Conservation (phyloP, 2,329 filamentous ascomycete genomes). For the Neonectria magnoliae region DNA sequence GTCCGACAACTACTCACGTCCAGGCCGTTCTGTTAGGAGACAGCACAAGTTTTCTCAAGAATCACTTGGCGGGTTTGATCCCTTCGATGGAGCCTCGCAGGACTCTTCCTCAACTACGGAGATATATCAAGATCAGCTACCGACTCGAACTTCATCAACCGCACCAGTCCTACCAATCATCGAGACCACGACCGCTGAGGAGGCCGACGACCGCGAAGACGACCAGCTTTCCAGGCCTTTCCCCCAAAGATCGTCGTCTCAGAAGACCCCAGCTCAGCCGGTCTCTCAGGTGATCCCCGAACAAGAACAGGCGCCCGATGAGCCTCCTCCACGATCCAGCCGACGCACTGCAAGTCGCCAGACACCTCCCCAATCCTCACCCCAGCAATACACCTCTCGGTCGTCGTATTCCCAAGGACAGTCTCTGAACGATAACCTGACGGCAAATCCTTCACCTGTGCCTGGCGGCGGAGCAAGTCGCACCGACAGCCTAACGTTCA, state of each 20-base stretch:
- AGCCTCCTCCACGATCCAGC: slow-evolving; percentile 58
- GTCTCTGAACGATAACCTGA: slow-evolving; percentile 43
- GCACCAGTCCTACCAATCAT: slow-evolving; percentile 58
- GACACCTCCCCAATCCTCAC: slow-evolving; percentile 31
- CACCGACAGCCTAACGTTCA: slow-evolving; percentile 82
- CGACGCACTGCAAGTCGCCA: slow-evolving; percentile 34
- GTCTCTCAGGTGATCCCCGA: slow-evolving; percentile 46
- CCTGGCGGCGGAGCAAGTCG: slow-evolving; percentile 73
- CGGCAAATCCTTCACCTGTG: slow-evolving; percentile 67
- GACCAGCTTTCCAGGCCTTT: slow-evolving; percentile 48
- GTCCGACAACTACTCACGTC: slow-evolving; percentile 66
- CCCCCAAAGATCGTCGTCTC: slow-evolving; percentile 66
- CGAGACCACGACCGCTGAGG: slow-evolving; percentile 69
- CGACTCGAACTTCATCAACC: slow-evolving; percentile 48
- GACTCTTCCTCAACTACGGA: slow-evolving; percentile 38
- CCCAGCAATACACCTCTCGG: slow-evolving; percentile 43
- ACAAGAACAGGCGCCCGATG: slow-evolving; percentile 44
- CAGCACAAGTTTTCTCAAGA: slow-evolving; percentile 62
- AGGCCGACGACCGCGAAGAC: slow-evolving; percentile 43
- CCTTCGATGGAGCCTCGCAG: slow-evolving; percentile 54
- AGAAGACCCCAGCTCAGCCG: slow-evolving; percentile 57
- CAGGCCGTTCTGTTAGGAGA: slow-evolving; percentile 58
- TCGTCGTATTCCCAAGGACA: slow-evolving; percentile 42
- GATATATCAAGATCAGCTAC: slow-evolving; percentile 46
- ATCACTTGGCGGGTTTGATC: slow-evolving; percentile 54